Evolutionary conservation across 768 basidiomycete species (phyloP).

Genomic region (Sarcodon aspratus): DNA sequence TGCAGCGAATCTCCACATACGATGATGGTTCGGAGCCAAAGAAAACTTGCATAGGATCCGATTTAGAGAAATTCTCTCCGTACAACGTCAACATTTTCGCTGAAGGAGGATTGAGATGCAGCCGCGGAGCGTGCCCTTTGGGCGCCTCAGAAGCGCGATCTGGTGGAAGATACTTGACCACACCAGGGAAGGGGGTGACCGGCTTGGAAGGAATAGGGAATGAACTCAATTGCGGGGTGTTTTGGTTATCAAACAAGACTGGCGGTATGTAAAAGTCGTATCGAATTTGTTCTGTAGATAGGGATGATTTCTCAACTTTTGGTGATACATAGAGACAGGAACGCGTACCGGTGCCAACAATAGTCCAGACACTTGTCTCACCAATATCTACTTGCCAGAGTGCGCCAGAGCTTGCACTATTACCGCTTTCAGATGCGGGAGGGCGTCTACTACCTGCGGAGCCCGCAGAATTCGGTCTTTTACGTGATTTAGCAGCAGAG

Average conservation of each 20-base stretch:
- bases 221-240: constrained; percentile 47
- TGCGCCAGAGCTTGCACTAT: constrained; percentile 63
- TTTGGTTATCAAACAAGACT: constrained; percentile 70
- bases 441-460: constrained; percentile 23
- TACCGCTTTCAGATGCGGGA: constrained; percentile 54
- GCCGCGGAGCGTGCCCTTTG: constrained; percentile 54
- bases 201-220: constrained; percentile 76
- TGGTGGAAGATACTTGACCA: constrained; percentile 86
- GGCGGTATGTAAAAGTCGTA: constrained; percentile 93
- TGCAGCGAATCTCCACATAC: constrained; percentile 81
- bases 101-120: constrained; percentile 71
- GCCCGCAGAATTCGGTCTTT: constrained; percentile 65
- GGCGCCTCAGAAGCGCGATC: constrained; percentile 79
- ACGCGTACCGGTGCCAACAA: constrained; percentile 74
- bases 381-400: constrained; percentile 88
- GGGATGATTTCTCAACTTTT: neutral
- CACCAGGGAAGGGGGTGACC: constrained; percentile 76
- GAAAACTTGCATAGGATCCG: constrained; percentile 73
- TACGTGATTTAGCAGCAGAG: constrained; percentile 43
- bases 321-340: constrained; percentile 9
- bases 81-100: constrained; percentile 79
- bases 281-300: constrained; percentile 65
- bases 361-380: constrained; percentile 91
- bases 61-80: constrained; percentile 82
- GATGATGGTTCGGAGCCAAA: constrained; percentile 82